These are phyloP conservation scores for Scheffersomyces segobiensis DNA, from an alignment of 1,139 yeast genomes.

Conservation along the genomic window DNA sequence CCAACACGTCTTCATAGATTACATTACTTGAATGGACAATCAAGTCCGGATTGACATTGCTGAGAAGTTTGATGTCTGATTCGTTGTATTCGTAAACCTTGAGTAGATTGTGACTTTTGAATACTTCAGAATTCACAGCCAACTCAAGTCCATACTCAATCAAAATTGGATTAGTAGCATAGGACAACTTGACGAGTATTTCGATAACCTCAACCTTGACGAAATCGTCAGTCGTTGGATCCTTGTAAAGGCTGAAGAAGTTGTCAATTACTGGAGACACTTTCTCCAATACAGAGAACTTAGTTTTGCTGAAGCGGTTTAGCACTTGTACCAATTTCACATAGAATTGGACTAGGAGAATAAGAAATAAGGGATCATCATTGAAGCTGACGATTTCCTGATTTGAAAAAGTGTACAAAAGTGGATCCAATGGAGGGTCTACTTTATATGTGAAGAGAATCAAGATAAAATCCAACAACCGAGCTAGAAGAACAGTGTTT, in stretches of 20 bases:
- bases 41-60: constrained; percentile 23
- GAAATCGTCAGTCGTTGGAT: constrained; percentile 4
- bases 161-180: constrained; percentile 10
- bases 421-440: constrained; percentile 4
- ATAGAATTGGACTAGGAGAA: constrained; percentile 31
- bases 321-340: constrained; percentile 16
- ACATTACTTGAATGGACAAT: constrained; percentile 10
- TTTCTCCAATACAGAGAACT: constrained; percentile 6
- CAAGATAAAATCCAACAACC: constrained; percentile 26
- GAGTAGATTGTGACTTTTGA: constrained; percentile 22
- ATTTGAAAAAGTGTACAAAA: constrained; percentile 11
- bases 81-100: constrained; percentile 10
- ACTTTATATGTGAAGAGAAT: constrained; percentile 12
- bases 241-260: constrained; percentile 5
- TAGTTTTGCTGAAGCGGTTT: constrained; percentile 4
- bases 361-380: constrained; percentile 27
- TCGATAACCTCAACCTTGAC: constrained; percentile 17
- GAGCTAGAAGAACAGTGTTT: constrained; percentile 14
- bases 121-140: constrained; percentile 12
- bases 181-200: constrained; percentile 19
- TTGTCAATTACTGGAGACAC: constrained; percentile 15
- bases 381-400: constrained; percentile 12
- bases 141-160: constrained; percentile 5
- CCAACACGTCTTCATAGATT: constrained; percentile 13
- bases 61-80: constrained; percentile 22